Evolutionary conservation across 176 grass and related monocot species (phyloP).

Genomic region (Bothriochloa decipiens): DNA sequence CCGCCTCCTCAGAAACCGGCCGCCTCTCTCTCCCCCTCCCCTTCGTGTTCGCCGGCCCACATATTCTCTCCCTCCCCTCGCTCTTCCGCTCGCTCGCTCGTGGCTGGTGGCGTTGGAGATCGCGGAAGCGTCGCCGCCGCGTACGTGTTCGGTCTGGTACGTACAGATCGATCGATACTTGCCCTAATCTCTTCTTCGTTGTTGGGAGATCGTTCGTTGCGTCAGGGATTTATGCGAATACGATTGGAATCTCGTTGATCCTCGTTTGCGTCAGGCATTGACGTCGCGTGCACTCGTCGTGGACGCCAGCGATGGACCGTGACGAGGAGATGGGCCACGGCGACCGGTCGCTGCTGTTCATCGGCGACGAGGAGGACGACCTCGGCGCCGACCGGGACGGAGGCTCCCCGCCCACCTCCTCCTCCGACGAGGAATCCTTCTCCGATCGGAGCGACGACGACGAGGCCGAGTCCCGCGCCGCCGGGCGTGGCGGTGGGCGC

Average conservation of each 20-base stretch:
- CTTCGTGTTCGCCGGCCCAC: neutral
- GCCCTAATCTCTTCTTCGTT: neutral
- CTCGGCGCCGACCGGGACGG: slow-evolving; percentile 39
- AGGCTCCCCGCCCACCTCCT: slow-evolving; percentile 38
- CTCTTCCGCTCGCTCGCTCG: neutral
- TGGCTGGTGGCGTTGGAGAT: neutral
- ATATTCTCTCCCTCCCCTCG: neutral
- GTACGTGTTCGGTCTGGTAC: neutral
- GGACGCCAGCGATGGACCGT: slow-evolving; percentile 34
- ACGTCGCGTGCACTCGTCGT: neutral
- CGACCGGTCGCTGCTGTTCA: slow-evolving; percentile 58
- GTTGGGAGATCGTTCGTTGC: neutral
- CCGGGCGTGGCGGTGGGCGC: neutral
- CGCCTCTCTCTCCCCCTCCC: neutral
- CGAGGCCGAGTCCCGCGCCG: neutral
- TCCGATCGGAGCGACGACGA: no score
- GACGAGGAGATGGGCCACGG: slow-evolving; percentile 69
- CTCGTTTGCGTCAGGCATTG: neutral
- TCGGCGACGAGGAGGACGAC: slow-evolving; percentile 68
- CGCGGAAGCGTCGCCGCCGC: neutral
- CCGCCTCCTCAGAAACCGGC: neutral
- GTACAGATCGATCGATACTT: neutral
- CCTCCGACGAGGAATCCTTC: no score
- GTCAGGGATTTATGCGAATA: neutral
- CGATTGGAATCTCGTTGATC: neutral